These are phyloP conservation scores for Vitis rupestris DNA, from an alignment of 164 flowering plant genomes.

Conservation along the genomic window DNA sequence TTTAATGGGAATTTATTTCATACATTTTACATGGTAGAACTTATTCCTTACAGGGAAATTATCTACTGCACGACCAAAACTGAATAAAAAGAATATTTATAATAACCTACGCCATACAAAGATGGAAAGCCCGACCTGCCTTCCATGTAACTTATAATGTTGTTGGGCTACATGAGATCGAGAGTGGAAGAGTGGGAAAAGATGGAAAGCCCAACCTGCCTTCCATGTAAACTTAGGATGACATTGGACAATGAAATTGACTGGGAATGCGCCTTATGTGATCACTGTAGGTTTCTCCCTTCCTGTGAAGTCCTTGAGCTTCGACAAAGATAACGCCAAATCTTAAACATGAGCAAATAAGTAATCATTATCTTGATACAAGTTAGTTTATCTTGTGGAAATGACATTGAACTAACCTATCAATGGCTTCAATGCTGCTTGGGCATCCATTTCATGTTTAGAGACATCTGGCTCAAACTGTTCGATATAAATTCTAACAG, in stretches of 20 bases:
- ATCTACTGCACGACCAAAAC: too few species aligned
- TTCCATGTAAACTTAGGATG: background rate
- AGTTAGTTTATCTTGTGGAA: background rate
- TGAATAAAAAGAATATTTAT: too few species aligned
- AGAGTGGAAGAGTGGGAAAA: slow-evolving; percentile 17
- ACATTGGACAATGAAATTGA: background rate
- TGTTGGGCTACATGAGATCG: slow-evolving; percentile 2
- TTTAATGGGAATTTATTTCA: background rate
- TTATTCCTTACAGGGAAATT: background rate
- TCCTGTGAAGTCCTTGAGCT: slow-evolving; percentile 93
- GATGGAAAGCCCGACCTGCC: too few species aligned
- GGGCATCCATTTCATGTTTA: slow-evolving; percentile 87
- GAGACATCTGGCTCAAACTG: slow-evolving; percentile 87
- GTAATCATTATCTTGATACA: background rate
- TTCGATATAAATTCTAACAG: slow-evolving; percentile 84
- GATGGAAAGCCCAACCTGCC: slow-evolving; percentile 2
- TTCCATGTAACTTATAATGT: too few species aligned
- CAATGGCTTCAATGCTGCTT: slow-evolving; percentile 80
- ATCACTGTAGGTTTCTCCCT: slow-evolving; percentile 98
- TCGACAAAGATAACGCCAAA: slow-evolving; percentile 81
- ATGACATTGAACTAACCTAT: slow-evolving; percentile 53
- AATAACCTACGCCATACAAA: too few species aligned
- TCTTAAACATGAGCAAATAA: slow-evolving; percentile 38
- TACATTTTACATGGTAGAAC: background rate
- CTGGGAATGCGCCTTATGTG: slow-evolving; percentile 40